phyloP scores from a whole-genome alignment of 2,329 filamentous ascomycete species.

The Trichoderma sp. region DNA sequence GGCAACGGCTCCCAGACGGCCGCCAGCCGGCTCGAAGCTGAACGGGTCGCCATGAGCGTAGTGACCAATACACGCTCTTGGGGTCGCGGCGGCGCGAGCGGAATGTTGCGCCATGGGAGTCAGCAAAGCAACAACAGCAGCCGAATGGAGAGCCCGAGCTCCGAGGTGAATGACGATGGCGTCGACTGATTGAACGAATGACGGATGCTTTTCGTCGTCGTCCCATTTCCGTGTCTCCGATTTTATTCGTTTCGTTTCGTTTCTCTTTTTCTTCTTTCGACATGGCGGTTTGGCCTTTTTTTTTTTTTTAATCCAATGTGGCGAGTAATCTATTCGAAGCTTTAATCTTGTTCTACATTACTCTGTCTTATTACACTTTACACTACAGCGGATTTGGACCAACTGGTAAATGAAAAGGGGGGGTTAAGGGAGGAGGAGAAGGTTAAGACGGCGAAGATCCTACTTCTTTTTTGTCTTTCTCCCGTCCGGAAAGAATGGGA shows the following conservation, averaged over 20 bases:
- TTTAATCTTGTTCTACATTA: constrained; percentile 3
- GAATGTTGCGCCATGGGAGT: constrained; percentile 41
- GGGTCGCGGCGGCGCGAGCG: constrained; percentile 43
- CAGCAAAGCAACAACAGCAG: constrained; percentile 25
- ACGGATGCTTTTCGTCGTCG: constrained; percentile 22
- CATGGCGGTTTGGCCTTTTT: not conserved
- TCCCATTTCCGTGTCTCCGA: not conserved
- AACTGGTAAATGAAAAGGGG: not conserved
- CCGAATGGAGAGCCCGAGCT: constrained; percentile 24
- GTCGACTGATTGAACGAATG: constrained; percentile 28
- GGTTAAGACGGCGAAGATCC: not conserved
- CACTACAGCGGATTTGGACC: not conserved
- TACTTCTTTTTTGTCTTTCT: not conserved
- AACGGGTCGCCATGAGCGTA: constrained; percentile 48
- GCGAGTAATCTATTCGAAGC: constrained; percentile 4
- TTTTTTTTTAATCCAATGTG: not conserved
- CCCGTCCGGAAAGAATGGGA: not conserved
- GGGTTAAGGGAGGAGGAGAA: not conserved
- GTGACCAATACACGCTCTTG: constrained; percentile 39
- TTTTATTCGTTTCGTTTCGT: not conserved
- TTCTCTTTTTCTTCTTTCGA: not conserved
- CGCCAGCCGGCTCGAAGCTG: constrained; percentile 30
- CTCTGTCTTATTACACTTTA: not conserved
- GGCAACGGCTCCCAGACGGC: not conserved
- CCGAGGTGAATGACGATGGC: constrained; percentile 31